Base-by-base conservation (phyloP, 1,139 yeast species). In the Zygosaccharomyces sapae region DNA sequence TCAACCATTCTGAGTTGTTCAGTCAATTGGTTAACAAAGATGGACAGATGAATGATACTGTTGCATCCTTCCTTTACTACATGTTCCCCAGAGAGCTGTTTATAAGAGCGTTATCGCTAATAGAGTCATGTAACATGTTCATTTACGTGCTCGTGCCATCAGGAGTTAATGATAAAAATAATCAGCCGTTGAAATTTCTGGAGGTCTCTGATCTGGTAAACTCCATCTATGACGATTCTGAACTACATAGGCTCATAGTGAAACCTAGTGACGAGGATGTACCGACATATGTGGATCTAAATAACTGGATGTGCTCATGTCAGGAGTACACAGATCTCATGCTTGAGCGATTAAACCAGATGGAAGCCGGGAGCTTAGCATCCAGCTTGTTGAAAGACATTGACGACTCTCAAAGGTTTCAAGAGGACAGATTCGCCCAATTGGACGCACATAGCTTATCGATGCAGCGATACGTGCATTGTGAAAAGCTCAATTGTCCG, bases 261-360 rank as follows among this genome's bases (percentile, higher is more conserved):
- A 60, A 60, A 42, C 48, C 57, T 7, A 46, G 43, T 22, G 51
- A 50, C 4, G 34, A 42, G 6, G 40, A 34, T 5, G 47, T 59
- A 1, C 65, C 66, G 2, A 52, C 59, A 2, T 58, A 53, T 41
- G 65, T 62, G 5, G 66, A 63, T 48, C 35, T 64, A 8, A 47
- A 50, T 7, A 51, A 55, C 20, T 64, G 68, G 68, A 51, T 56
- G 13, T 63, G 67, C 46, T 62, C 67, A 3, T 64, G 68, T 40
- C 47, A 49, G 6, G 67, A 63, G 43, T 64, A 46, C 45, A 40
- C 55, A 9, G 51, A 53, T 18, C 39, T 43, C 5, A 46, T 61
- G 16, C 33, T 42, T 19, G 33, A 43, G 5, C 44, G 41, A 22
- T 31, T 50, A 5, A 8, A 3, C 3, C 10, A 24, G 3, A 42